A percentile compares a stretch with the other conserved stretches of the same genome.
Evolutionary conservation across 345 rosid species (phyloP).

Genomic region (Eucalyptus shirleyi): DNA sequence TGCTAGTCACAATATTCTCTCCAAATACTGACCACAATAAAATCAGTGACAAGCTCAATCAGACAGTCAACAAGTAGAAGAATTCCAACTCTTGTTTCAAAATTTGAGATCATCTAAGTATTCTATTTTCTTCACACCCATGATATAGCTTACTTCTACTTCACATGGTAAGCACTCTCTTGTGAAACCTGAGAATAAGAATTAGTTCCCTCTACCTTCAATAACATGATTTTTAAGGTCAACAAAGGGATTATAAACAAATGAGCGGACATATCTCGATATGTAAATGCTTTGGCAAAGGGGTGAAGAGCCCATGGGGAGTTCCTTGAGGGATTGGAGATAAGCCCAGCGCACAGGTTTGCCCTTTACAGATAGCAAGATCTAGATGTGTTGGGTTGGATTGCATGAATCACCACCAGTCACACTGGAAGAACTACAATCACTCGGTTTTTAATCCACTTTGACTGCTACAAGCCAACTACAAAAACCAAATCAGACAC

Average conservation of each 20-base stretch:
- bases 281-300: background rate
- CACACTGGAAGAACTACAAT: background rate
- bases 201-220: background rate
- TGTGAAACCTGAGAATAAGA: background rate
- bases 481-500: background rate
- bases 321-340: background rate
- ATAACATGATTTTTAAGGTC: background rate
- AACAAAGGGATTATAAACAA: background rate
- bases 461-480: background rate
- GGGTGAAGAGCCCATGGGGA: background rate
- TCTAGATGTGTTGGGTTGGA: background rate
- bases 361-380: background rate
- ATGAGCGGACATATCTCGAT: rapidly evolving
- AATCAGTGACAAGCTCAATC: background rate
- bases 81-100: background rate
- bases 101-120: background rate
- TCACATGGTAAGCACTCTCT: background rate
- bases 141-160: background rate
- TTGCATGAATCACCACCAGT: background rate
- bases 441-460: background rate
- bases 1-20: background rate
- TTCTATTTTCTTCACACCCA: background rate
- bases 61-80: background rate
- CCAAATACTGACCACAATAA: background rate
- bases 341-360: background rate